These are phyloP conservation scores for Lagenaria siceraria DNA, from an alignment of 306 rosid species.

Conservation along the genomic window DNA sequence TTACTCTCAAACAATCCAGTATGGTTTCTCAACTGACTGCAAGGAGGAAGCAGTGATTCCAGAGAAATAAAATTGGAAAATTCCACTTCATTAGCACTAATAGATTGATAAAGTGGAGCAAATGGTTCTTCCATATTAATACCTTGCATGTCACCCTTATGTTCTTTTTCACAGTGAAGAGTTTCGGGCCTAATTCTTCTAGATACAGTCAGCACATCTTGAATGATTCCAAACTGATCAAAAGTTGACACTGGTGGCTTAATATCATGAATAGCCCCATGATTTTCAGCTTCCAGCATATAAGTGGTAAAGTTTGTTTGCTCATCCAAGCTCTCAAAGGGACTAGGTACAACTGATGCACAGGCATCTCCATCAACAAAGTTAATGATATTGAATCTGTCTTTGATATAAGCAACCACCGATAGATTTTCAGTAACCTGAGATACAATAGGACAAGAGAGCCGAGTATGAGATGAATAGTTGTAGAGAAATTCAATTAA, in stretches of 20 bases:
- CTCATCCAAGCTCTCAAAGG: conserved; percentile 26
- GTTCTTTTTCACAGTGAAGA: conserved; percentile 14
- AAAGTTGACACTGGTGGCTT: conserved; percentile 14
- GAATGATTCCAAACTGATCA: conserved; percentile 16
- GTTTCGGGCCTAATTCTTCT: conserved; percentile 10
- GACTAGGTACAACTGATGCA: conserved; percentile 20
- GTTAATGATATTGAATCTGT: conserved; percentile 34
- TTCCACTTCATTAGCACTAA: conserved; percentile 17
- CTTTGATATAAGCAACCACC: conserved; percentile 37
- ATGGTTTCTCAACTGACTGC: conserved; percentile 16
- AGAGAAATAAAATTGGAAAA: conserved; percentile 23
- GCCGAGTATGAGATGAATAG: conserved; percentile 15
- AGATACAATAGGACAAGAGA: conserved; percentile 18
- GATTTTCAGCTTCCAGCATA: conserved; percentile 13
- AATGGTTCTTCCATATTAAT: conserved; percentile 7
- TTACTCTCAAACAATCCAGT: conserved; percentile 29
- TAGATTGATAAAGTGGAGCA: conserved; percentile 5
- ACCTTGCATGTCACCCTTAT: conserved; percentile 15
- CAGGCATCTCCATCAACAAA: conserved; percentile 17
- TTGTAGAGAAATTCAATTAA: not conserved
- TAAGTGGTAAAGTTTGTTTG: conserved; percentile 19
- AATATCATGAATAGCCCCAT: conserved; percentile 20
- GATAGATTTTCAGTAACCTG: conserved; percentile 72
- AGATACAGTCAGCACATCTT: conserved; percentile 12
- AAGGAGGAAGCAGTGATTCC: conserved; percentile 28